These are phyloP conservation scores for Chalciporus sphaerocephalus DNA, from an alignment of 768 basidiomycete species.

Conservation along the genomic window DNA sequence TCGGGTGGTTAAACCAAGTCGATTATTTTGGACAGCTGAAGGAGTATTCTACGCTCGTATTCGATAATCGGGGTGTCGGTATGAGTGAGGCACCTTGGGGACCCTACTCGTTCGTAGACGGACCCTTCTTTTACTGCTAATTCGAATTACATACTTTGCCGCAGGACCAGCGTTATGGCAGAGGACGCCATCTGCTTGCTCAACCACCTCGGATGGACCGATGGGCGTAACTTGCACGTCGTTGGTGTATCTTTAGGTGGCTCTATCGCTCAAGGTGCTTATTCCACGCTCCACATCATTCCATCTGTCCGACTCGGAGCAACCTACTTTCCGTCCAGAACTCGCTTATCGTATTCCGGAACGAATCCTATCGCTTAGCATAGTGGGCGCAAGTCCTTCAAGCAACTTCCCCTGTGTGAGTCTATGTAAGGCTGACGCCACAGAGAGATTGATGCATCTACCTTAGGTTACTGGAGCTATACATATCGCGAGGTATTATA, in stretches of 20 bases:
- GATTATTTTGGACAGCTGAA: constrained; percentile 52
- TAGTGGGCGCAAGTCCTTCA: constrained; percentile 54
- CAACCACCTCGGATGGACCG: constrained; percentile 70
- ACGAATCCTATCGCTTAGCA: constrained; percentile 60
- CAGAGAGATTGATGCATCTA: background rate
- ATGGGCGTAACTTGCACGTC: constrained; percentile 55
- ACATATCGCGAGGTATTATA: constrained; percentile 33
- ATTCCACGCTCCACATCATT: background rate
- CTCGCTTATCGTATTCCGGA: constrained; percentile 62
- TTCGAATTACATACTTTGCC: too few species aligned
- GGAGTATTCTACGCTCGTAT: constrained; percentile 62
- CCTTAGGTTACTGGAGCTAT: constrained; percentile 40
- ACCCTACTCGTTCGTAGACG: constrained; percentile 84
- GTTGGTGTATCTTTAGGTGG: constrained; percentile 78
- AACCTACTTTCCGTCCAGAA: constrained; percentile 40
- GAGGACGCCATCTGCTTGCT: constrained; percentile 65
- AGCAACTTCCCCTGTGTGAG: constrained; percentile 62
- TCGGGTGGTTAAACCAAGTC: constrained; percentile 63
- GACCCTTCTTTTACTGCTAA: too few species aligned
- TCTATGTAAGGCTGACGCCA: background rate
- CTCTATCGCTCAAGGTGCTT: constrained; percentile 76
- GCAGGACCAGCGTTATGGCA: constrained; percentile 76
- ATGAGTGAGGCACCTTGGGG: constrained; percentile 67
- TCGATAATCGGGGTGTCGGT: constrained; percentile 84
- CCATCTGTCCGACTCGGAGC: background rate